These are phyloP conservation scores for Schwanniomyces sp. DNA, from an alignment of 805 yeast species.

Conservation along the genomic window DNA sequence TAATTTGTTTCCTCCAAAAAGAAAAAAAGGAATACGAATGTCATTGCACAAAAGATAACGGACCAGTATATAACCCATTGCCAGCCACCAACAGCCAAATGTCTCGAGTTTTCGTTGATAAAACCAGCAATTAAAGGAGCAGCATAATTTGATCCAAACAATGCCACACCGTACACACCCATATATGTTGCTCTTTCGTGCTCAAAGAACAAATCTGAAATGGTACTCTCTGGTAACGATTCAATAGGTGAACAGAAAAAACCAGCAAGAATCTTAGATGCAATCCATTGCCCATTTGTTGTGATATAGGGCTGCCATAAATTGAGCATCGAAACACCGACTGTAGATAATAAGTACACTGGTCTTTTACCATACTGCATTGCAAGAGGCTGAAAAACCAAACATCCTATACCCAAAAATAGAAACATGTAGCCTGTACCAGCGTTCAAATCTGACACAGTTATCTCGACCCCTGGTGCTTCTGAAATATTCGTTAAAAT, in stretches of 20 bases:
- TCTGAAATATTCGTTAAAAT: conserved; percentile 10
- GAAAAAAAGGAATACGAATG: conserved; percentile 22
- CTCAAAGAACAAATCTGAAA: conserved; percentile 51
- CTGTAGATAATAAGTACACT: conserved; percentile 35
- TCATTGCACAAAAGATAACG: conserved; percentile 24
- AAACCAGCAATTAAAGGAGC: conserved; percentile 32
- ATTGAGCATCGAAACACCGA: conserved; percentile 14
- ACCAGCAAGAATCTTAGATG: conserved; percentile 27
- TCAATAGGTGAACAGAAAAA: conserved; percentile 43
- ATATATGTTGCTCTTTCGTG: conserved; percentile 41
- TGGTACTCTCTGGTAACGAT: conserved; percentile 48
- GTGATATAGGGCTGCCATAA: conserved; percentile 23
- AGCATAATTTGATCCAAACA: conserved; percentile 8
- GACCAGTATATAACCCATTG: conserved; percentile 31
- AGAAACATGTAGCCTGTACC: conserved; percentile 2
- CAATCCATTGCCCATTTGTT: conserved; percentile 29
- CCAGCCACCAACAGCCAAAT: conserved; percentile 17
- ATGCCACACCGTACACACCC: conserved; percentile 4
- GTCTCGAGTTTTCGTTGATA: conserved; percentile 12
- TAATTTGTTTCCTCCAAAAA: conserved; percentile 29
- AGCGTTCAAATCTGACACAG: conserved; percentile 3
- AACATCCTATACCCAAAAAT: conserved; percentile 33
- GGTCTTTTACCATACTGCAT: conserved; percentile 51
- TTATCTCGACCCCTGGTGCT: conserved; percentile 15
- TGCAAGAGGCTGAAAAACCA: conserved; percentile 52